Base-by-base conservation (phyloP, 352 stramenopile genomes). In the Phytopythium boreale region DNA sequence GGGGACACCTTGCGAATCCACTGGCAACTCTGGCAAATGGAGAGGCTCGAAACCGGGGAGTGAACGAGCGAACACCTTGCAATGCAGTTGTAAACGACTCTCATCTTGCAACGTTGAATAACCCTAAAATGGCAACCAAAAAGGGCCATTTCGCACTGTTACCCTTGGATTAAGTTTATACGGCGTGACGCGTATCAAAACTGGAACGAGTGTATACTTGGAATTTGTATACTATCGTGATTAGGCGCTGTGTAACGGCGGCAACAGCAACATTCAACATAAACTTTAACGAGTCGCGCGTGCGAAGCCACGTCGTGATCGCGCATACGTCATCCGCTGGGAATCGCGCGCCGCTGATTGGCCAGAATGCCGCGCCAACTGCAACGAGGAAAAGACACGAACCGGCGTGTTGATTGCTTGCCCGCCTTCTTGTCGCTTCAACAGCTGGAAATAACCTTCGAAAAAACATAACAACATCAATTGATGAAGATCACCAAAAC, bases 351-450 rank as follows among this genome's bases (percentile, higher is more conserved):
- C 27, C 44, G 22, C 49, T 59, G 60, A 65, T 65, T 65, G 60
- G 60, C 24, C 29, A 19, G 47, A 56, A 56, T 63, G 19, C 2
- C 22, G 7, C n/a, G 10, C 24, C 47, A 60, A 51, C 60, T 61
- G 46, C 60, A 65, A 65, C 36, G 46, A 43, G 60, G 10, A 65
- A 65, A 51, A 65, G 60, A 65, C 60, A 65, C 60, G 60, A 65
- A 65, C 36, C 24, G 31, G 7, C 27, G 34, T 55, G 44, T 55
- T 60, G 55, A 60, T 60, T 60, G 55, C 55, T 60, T 50, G 55
- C 44, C 55, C 56, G 19, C 17, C 39, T 29, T 29, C 39, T 29
- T 12, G 22, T 46, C 31, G 58, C 43, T 56, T 63, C 43, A 63
- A 55, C 44, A 44, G 57, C 27, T 26, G 34, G 9, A 27, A 31